Conservation (phyloP, 495 filamentous ascomycete species). For the Ramalina intermedia region DNA sequence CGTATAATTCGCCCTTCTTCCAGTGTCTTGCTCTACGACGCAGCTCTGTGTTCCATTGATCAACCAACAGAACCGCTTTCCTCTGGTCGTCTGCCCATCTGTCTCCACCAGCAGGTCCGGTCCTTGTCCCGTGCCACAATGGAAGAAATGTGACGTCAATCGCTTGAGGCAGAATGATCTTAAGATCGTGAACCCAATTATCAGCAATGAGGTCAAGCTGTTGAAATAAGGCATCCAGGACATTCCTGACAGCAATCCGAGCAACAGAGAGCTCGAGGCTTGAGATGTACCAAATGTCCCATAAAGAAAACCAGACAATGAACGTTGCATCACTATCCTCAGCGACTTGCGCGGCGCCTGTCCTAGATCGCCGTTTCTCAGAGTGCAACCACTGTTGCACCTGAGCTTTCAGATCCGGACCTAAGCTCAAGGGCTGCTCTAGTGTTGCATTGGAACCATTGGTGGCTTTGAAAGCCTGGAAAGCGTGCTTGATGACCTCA, state of each 20-base stretch:
- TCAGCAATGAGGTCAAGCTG: conserved; percentile 27
- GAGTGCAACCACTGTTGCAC: conserved; percentile 25
- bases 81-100: conserved; percentile 23
- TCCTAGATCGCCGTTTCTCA: conserved; percentile 12
- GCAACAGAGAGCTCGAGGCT: conserved; percentile 22
- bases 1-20: conserved; percentile 29
- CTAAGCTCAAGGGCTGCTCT: no score
- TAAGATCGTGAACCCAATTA: conserved; percentile 26
- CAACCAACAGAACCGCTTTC: conserved; percentile 26
- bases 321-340: conserved; percentile 15
- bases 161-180: conserved; percentile 33
- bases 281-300: conserved; percentile 36
- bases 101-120: conserved; percentile 10
- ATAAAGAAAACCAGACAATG: conserved; percentile 33
- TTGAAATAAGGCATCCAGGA: conserved; percentile 30
- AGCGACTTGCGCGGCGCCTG: conserved; percentile 3
- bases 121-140: conserved; percentile 22
- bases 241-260: conserved; percentile 25
- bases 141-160: conserved; percentile 39
- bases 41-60: conserved; percentile 34
- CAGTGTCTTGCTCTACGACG: conserved; percentile 26
- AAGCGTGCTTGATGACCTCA: conserved; percentile 14
- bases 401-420: conserved; percentile 27
- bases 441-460: no score
- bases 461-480: neutral